Evolutionary conservation across 495 filamentous ascomycete species (phyloP).

Genomic region (Neurospora sp.): DNA sequence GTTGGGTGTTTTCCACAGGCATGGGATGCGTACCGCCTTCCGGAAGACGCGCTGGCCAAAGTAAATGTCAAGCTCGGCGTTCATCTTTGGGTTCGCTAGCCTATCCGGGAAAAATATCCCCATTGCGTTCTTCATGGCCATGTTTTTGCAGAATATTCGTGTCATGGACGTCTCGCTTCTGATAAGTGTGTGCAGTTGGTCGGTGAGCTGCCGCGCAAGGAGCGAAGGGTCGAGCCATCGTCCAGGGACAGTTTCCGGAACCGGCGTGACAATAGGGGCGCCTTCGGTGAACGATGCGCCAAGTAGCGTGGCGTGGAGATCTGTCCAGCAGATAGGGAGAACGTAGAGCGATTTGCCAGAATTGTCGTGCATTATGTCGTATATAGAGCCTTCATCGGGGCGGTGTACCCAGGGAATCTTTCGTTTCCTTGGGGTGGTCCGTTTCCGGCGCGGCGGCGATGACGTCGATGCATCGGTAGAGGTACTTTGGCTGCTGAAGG

Average conservation of each 20-base stretch:
- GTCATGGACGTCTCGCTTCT: background rate
- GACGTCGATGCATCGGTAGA: background rate
- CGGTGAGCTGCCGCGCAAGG: constrained; percentile 18
- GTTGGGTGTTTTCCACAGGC: constrained; percentile 25
- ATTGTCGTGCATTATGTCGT: constrained; percentile 37
- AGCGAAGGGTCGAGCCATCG: constrained; percentile 16
- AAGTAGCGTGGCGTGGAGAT: constrained; percentile 29
- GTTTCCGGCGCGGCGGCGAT: background rate
- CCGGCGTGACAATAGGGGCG: constrained; percentile 22
- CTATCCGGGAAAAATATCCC: constrained; percentile 24
- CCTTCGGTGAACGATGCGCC: constrained; percentile 27
- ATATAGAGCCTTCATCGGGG: constrained; percentile 34
- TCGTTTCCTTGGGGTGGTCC: background rate
- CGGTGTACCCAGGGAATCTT: background rate
- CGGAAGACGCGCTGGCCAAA: constrained; percentile 24
- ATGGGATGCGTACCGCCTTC: constrained; percentile 23
- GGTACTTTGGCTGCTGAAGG: background rate
- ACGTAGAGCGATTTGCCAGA: constrained; percentile 29
- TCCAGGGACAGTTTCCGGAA: constrained; percentile 12
- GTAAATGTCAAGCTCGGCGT: constrained; percentile 25
- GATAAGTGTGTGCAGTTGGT: constrained; percentile 24
- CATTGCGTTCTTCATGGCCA: constrained; percentile 26
- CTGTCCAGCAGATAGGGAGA: constrained; percentile 38
- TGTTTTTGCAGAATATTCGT: constrained; percentile 12
- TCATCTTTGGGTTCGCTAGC: constrained; percentile 14